Evolutionary conservation across 805 yeast genomes (phyloP).

Genomic region (Kodamaea neixiangensis): DNA sequence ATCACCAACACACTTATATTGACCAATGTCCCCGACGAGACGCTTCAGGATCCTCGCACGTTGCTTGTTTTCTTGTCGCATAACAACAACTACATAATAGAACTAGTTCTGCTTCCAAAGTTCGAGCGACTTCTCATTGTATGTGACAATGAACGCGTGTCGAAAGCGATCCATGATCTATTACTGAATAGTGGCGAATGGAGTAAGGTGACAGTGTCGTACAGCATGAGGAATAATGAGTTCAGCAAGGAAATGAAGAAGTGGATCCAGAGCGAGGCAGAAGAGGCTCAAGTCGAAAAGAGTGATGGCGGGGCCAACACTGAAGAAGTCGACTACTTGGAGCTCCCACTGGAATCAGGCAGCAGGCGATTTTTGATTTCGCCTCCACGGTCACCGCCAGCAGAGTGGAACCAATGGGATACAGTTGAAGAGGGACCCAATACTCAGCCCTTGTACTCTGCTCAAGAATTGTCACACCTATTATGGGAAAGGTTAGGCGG

Average conservation of each 20-base stretch:
- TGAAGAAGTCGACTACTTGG: constrained; percentile 31
- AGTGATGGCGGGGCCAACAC: background rate
- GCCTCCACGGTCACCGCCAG: constrained; percentile 47
- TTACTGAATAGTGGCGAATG: constrained; percentile 8
- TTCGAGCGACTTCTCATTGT: constrained; percentile 38
- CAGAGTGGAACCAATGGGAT: constrained; percentile 46
- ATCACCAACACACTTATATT: constrained; percentile 38
- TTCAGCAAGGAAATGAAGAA: constrained; percentile 13
- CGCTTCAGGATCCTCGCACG: constrained; percentile 27
- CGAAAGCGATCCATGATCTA: constrained; percentile 16
- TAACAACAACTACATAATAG: constrained; percentile 26
- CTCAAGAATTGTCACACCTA: constrained; percentile 42
- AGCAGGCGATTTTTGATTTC: constrained; percentile 43
- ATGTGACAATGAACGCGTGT: constrained; percentile 26
- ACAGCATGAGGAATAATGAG: constrained; percentile 37
- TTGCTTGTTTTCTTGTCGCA: constrained; percentile 28
- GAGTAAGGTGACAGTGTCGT: constrained; percentile 23
- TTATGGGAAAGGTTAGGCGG: constrained; percentile 49
- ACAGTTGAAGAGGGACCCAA: constrained; percentile 45
- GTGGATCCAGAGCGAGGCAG: constrained; percentile 4
- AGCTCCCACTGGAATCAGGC: constrained; percentile 41
- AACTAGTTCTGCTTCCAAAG: constrained; percentile 34
- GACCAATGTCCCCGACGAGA: constrained; percentile 25
- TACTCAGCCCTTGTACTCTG: constrained; percentile 34
- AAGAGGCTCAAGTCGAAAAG: background rate